Base-by-base conservation (phyloP, 2,329 filamentous ascomycete genomes). In the Curvularia spicifera region DNA sequence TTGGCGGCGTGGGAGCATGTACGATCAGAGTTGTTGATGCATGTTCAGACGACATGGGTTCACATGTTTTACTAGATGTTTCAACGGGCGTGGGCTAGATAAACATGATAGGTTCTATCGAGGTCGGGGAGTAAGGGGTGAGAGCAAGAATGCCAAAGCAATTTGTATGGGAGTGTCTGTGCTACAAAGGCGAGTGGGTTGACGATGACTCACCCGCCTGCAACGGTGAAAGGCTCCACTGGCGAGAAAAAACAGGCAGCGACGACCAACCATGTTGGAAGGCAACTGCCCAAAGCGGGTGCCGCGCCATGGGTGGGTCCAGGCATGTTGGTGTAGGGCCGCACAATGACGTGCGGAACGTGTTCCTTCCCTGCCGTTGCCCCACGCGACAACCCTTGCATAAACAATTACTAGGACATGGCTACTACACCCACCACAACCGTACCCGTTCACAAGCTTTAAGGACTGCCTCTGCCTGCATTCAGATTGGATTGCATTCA, bases 301-400 rank as follows among this genome's bases (percentile, higher is more conserved):
- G 31, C 18, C 28, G 40, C 46, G 20, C 37, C 55, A 1, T 29
- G 46, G 46, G 39, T 39, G 39, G 24, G 1, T 8, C 39, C 29
- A 42, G 24, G 49, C 33, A 40, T 35, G 24, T 31, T 31, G 29
- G 9, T 31, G 46, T 31, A 54, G n/a, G 50, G 40, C 55, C 50
- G 54, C 35, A 49, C 49, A 33, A 59, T 62, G 59, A 62, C 59
- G 61, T 58, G 35, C 26, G 28, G 8, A 26, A 35, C 51, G 37
- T 54, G 52, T 54, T 59, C 54, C 50, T 56, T 56, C 55, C 53
- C 57, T 59, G 55, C 51, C 40, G 58, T 59, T 62, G 59, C 56
- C 55, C 60, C 52, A 53, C 51, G 61, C 61, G 51, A 64, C 61
- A 26, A 22, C 35, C 35, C 47, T 31, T 37, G 28, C 13, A 40